These are phyloP conservation scores for Drechmeria coniospora DNA, from an alignment of 2,329 filamentous ascomycete species.

Conservation along the genomic window DNA sequence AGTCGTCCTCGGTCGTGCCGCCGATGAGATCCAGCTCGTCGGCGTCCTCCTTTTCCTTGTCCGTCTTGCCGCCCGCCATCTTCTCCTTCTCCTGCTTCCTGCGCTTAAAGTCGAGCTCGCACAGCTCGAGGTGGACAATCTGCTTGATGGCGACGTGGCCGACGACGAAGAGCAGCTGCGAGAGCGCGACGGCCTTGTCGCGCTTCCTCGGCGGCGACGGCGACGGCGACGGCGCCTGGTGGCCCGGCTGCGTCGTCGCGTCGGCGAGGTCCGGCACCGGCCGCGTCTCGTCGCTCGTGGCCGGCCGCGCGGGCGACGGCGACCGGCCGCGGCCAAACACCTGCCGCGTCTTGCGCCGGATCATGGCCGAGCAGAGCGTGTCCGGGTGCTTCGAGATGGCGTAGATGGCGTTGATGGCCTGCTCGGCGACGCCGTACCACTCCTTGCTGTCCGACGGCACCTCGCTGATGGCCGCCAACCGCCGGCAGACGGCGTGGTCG, in stretches of 20 bases:
- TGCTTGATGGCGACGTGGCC: conserved; percentile 97
- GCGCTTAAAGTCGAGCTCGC: conserved; percentile 93
- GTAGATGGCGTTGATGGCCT: conserved; percentile 92
- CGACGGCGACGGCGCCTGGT: not conserved
- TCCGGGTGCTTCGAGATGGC: conserved; percentile 88
- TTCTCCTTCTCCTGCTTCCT: conserved; percentile 85
- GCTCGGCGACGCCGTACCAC: conserved; percentile 91
- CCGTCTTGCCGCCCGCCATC: conserved; percentile 28
- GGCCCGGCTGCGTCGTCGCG: conserved; percentile 5
- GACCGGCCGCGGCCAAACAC: conserved; percentile 47
- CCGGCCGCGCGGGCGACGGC: conserved; percentile 26
- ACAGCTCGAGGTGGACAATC: conserved; percentile 95
- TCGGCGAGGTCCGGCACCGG: conserved; percentile 14
- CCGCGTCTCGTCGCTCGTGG: conserved; percentile 24
- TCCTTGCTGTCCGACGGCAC: conserved; percentile 82
- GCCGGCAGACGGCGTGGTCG: conserved; percentile 73
- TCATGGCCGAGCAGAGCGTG: conserved; percentile 77
- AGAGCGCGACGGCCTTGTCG: conserved; percentile 61
- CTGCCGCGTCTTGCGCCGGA: conserved; percentile 69
- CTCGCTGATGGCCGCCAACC: conserved; percentile 72
- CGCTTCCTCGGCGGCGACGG: conserved; percentile 31
- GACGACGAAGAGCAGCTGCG: conserved; percentile 86
- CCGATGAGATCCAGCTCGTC: conserved; percentile 95
- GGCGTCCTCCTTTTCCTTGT: conserved; percentile 43
- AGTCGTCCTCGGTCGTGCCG: conserved; percentile 88